Evolutionary conservation across 2,329 filamentous ascomycete species (phyloP).

Genomic region (Ceratocystis cacaofunesta): DNA sequence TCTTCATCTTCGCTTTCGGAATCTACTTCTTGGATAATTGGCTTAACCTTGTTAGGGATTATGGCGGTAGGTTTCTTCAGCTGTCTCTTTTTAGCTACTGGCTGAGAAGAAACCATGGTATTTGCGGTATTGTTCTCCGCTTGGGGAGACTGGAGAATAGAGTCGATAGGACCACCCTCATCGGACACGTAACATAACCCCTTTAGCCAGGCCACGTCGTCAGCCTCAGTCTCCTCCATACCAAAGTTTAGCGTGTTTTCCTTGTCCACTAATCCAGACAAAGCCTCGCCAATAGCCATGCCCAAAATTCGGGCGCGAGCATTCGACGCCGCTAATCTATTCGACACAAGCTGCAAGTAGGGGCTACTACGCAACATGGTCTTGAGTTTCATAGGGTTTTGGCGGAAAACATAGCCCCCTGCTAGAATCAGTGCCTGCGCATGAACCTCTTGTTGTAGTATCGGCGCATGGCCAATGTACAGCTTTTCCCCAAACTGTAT

Average conservation of each 20-base stretch:
- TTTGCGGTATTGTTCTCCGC: constrained; percentile 14
- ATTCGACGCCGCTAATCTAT: constrained; percentile 66
- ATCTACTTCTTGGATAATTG: constrained; percentile 52
- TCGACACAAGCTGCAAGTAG: constrained; percentile 70
- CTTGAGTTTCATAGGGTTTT: constrained; percentile 49
- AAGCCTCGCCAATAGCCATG: constrained; percentile 68
- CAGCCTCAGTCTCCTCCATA: constrained; percentile 58
- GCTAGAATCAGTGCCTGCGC: constrained; percentile 64
- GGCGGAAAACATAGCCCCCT: constrained; percentile 59
- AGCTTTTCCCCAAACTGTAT: constrained; percentile 69
- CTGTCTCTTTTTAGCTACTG: constrained; percentile 19
- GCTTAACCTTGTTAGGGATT: constrained; percentile 24
- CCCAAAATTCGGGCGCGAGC: constrained; percentile 65
- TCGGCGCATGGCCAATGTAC: constrained; percentile 71
- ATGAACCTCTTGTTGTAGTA: constrained; percentile 79
- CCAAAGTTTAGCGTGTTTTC: constrained; percentile 70
- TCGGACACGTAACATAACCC: constrained; percentile 49
- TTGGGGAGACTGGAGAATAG: constrained; percentile 28
- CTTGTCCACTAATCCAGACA: constrained; percentile 49
- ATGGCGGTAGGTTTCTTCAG: constrained; percentile 22
- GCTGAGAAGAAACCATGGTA: constrained; percentile 10
- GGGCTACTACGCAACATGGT: constrained; percentile 54
- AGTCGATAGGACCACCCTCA: constrained; percentile 40
- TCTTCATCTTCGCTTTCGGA: constrained; percentile 50
- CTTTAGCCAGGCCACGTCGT: constrained; percentile 64